Evolutionary conservation across 495 filamentous ascomycete genomes (phyloP), one percentile per base, ranked within the genome.

Genomic region (Cryomyces minteri): DNA sequence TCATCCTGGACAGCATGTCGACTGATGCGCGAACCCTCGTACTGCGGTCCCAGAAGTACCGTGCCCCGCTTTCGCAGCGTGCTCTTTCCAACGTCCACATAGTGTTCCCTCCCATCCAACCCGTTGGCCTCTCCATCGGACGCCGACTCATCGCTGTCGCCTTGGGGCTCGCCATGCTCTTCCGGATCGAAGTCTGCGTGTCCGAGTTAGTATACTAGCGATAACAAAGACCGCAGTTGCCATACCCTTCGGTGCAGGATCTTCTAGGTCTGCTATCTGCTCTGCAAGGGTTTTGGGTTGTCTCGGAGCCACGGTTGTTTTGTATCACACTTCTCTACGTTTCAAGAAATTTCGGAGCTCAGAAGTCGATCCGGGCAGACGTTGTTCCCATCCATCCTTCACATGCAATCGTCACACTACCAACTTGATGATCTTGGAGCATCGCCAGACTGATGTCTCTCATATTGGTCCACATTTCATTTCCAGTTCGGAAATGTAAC

Each of bases 111-210:
- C 14, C 58, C 66, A 56, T 76, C 60, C 49, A 70, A 55, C 60
- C 61, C 62, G 9, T 70, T 69, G 52, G 77, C 60, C 29, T 58
- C 68, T 33, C 54, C 51, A 7, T 51, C 54, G 37, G 51, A 59
- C 11, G 76, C 77, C 14, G 71, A 25, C 18, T 25, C 73, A 31
- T 70, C 73, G 51, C 71, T 78, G 25, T 67, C 66, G 41, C 56
- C 68, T 7, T 63, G 66, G 32, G 59, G 46, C 78, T 66, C n/a
- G 41, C 10, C 32, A 41, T 48, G 31, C 11, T 44, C 41, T 38
- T 96, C 88, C 0, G 85, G 85, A 58, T 98, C 88, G 55, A 82
- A 82, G 58, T 98, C 88, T 94, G 54, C 25, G 36, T 5, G 1
- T 25, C 18, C 28, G 18, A 14, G 6, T 39, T 40, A 46, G 18